Evolutionary conservation across 1,139 yeast species (phyloP), one percentile per base, ranked within the genome.

Genomic region (Pichia sp.): DNA sequence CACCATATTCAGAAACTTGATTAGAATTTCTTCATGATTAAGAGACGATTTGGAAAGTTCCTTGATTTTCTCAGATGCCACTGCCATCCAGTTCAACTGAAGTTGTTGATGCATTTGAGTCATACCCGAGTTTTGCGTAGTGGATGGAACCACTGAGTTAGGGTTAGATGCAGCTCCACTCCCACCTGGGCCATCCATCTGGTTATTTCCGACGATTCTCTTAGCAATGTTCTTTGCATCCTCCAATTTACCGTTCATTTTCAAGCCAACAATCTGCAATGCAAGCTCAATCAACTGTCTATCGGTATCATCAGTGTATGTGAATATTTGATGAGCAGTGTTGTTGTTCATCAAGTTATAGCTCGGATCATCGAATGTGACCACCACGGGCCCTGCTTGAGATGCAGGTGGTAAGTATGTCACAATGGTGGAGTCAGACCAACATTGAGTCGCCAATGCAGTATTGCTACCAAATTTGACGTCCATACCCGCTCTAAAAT

Each of bases 381-480:
- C 96, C 43, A 85, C 68, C 3, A 91, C 98, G 47, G 91, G 96
- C 0, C 97, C 97, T 0, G 96, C 80, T 37, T 70, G 74, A 5
- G 80, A 61, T 1, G 96, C 85, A 3, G 97, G 96, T 4, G 98
- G 98, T 34, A 88, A 64, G 51, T 84, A 88, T 0, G 96, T 86
- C 3, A 91, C 95, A 42, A 91, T 82, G 0, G 98, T 91, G 4
- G 93, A 74, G 30, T 84, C 94, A 32, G 94, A 85, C 97, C 97
- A 91, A 58, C 94, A 87, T 55, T 87, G 96, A 2, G 96, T 86
- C 1, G 94, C 84, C 34, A 85, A 64, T 0, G 96, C 93, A 44
- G 72, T 68, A 53, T 77, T 79, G 6, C 83, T 75, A 31, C 98
- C 98, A 61, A 91, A 91, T 56, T 82, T 80, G 16, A 88, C 95